phyloP scores from a whole-genome alignment of 1,284 basidiomycete genomes.

The Ceratobasidium sp. region DNA sequence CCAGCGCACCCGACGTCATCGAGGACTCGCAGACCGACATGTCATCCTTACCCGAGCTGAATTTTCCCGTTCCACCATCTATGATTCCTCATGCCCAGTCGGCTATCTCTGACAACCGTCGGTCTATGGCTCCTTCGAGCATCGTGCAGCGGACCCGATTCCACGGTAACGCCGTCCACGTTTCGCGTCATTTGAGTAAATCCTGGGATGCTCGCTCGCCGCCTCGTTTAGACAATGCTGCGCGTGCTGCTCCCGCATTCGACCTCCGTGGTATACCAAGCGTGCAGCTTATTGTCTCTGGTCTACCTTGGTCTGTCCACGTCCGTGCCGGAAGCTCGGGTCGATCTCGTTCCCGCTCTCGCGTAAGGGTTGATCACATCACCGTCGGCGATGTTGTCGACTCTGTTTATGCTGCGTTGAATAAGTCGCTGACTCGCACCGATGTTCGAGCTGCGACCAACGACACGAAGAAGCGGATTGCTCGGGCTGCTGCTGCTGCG shows the following conservation, averaged over 20 bases:
- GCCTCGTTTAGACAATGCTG: slow-evolving; percentile 5
- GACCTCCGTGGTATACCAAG: not conserved
- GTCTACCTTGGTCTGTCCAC: slow-evolving; percentile 31
- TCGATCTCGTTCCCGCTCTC: slow-evolving; percentile 15
- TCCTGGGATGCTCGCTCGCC: slow-evolving; percentile 30
- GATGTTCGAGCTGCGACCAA: slow-evolving; percentile 31
- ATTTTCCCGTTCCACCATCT: not conserved
- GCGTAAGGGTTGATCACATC: slow-evolving; percentile 8
- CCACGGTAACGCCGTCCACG: not conserved
- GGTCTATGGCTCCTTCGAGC: not conserved
- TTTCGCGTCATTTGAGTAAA: slow-evolving; percentile 20
- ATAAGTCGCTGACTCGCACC: slow-evolving; percentile 30
- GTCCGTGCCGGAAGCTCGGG: slow-evolving; percentile 3
- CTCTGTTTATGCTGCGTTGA: slow-evolving; percentile 16
- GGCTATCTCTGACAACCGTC: not conserved
- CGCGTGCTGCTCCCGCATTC: slow-evolving; percentile 13
- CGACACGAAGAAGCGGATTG: slow-evolving; percentile 25
- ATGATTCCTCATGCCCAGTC: not conserved
- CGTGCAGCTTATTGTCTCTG: slow-evolving; percentile 24
- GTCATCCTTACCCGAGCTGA: not conserved
- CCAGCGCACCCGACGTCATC: slow-evolving; percentile 12
- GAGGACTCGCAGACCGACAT: not conserved
- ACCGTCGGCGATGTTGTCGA: slow-evolving; percentile 27
- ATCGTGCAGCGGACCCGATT: slow-evolving; percentile 15
- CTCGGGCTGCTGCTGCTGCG: slow-evolving; percentile 22